Evolutionary conservation across 768 basidiomycete genomes (phyloP).

Genomic region (Pleurotus tuber-regium): DNA sequence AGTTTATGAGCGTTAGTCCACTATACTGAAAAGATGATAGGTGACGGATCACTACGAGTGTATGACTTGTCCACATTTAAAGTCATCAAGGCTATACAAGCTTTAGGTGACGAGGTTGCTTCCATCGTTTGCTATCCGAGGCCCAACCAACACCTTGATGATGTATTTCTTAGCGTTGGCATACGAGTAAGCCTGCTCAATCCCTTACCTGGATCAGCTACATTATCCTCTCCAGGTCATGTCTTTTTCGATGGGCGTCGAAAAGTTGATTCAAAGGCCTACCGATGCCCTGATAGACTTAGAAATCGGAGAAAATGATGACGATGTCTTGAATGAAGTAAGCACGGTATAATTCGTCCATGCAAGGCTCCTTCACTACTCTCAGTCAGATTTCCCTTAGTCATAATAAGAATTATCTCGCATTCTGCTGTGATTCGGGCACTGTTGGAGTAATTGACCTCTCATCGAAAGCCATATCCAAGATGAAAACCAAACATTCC

Average conservation of each 20-base stretch:
- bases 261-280: constrained; percentile 50
- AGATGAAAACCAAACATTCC: constrained; percentile 61
- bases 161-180: constrained; percentile 69
- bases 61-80: constrained; percentile 60
- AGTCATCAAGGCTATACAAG: constrained; percentile 61
- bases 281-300: constrained; percentile 47
- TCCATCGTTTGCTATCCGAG: constrained; percentile 51
- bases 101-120: constrained; percentile 56
- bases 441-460: constrained; percentile 65
- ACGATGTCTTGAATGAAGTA: constrained; percentile 72
- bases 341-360: no score
- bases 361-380: no score
- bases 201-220: neutral
- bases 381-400: constrained; percentile 64
- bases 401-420: constrained; percentile 51
- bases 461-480: constrained; percentile 39
- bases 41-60: constrained; percentile 67
- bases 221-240: constrained; percentile 31
- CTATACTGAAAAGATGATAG: constrained; percentile 38
- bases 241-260: constrained; percentile 40
- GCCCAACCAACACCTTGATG: constrained; percentile 37
- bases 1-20: no score
- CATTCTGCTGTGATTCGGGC: constrained; percentile 72
- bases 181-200: constrained; percentile 39
- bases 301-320: constrained; percentile 47